These are phyloP conservation scores for Fusarium ramigenum DNA, from an alignment of 2,329 filamentous ascomycete species.

Conservation along the genomic window DNA sequence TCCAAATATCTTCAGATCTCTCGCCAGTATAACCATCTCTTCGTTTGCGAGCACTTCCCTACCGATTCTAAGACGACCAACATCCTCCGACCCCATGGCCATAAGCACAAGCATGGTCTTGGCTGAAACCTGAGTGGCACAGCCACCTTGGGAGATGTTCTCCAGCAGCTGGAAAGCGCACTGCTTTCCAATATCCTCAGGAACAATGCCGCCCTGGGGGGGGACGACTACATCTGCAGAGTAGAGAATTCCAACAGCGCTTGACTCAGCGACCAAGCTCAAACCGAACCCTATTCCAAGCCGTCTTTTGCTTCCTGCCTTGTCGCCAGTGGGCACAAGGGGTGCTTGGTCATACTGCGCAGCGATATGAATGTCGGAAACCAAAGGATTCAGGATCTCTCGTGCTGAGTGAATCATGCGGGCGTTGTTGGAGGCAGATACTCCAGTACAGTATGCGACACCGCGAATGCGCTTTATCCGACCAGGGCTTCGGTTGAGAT, in stretches of 20 bases:
- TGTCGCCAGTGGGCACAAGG: constrained; percentile 63
- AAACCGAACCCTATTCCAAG: constrained; percentile 92
- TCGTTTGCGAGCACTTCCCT: constrained; percentile 84
- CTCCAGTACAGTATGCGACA: constrained; percentile 92
- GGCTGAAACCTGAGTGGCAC: constrained; percentile 76
- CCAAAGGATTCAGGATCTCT: constrained; percentile 85
- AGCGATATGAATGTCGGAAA: constrained; percentile 90
- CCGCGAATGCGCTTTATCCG: constrained; percentile 89
- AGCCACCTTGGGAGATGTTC: constrained; percentile 82
- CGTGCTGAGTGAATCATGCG: constrained; percentile 93
- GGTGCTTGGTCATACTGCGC: constrained; percentile 77
- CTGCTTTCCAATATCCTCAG: constrained; percentile 88
- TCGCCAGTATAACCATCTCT: constrained; percentile 79
- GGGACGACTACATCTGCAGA: constrained; percentile 84
- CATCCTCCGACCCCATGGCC: constrained; percentile 98
- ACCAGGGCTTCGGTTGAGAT: constrained; percentile 82
- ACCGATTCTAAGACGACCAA: constrained; percentile 85
- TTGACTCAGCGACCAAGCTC: constrained; percentile 92
- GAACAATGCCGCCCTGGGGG: constrained; percentile 80
- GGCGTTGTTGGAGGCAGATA: constrained; percentile 91
- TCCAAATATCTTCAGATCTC: constrained; percentile 89
- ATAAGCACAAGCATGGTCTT: constrained; percentile 85
- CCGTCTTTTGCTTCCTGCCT: constrained; percentile 65
- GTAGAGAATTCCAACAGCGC: constrained; percentile 80
- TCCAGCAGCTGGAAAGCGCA: constrained; percentile 92